Base-by-base conservation (phyloP, 2,329 filamentous ascomycete genomes). In the Zelopaecilomyces penicillatus region DNA sequence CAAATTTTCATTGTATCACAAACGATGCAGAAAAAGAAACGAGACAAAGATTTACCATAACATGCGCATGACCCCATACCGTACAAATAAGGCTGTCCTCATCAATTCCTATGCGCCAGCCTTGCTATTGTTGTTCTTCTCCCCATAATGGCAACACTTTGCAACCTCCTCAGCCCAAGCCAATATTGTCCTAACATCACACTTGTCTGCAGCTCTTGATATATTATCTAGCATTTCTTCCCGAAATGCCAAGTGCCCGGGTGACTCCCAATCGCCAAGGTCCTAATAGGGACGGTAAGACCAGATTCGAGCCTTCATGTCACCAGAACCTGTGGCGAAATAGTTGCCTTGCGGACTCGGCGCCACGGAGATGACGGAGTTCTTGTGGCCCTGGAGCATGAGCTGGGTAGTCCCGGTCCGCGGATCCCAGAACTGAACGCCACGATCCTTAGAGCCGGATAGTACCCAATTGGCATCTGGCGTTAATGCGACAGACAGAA, bases 381-480 rank as follows among this genome's bases (percentile, higher is more conserved):
- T 97, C 76, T 97, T 97, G 65, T 98, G 93, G 28, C 93, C 93
- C 66, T 97, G 93, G 50, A 98, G 78, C 93, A 97, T 97, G 63
- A 98, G 84, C 68, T 97, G 91, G 1, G 91, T 94, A 54, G 87
- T 84, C 32, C 91, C 93, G 19, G 89, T 96, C 57, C 84, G 79
- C 19, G 93, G 91, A 61, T 98, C 91, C 93, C 93, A 98, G 74
- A 98, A 97, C 63, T 97, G 93, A 26, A 98, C 93, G 40, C 93
- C 91, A 42, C 93, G 81, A 61, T 98, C 93, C 73, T 98, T 98
- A 50, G 89, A 95, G 37, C 93, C 93, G 51, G 88, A 95, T 67
- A 98, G 84, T 46, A 98, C 91, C 93, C 93, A 98, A 57, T 84
- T 80, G 51, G 87, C 86, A 63, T 97, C 90, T 11, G 93, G 93